Percentiles rank a stretch among this genome's conserved stretches.
Conservation (phyloP, 176 grass and related monocot genomes). For the Rhynchospora pubera region DNA sequence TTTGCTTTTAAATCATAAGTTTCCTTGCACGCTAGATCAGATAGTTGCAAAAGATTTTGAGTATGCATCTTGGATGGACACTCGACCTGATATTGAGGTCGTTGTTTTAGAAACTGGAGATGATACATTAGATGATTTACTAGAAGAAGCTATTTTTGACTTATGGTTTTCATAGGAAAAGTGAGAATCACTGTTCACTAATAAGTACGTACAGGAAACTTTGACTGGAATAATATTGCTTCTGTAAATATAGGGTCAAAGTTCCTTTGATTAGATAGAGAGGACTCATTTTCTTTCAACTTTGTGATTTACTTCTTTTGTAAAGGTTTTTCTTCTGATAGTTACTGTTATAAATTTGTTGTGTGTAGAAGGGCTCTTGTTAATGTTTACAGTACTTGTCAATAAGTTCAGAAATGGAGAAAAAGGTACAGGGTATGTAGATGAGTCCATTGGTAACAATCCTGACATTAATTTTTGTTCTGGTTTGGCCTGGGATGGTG, state of each 20-base stretch:
- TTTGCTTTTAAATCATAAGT: constrained; percentile 28
- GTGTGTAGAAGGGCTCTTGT: constrained; percentile 6
- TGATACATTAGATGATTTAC: constrained; percentile 54
- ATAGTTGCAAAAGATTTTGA: constrained; percentile 61
- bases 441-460: too few relatives aligned
- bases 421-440: too few relatives aligned
- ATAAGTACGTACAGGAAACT: constrained; percentile 17
- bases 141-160: constrained; percentile 66
- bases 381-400: neutral
- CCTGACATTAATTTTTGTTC: too few relatives aligned
- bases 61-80: constrained; percentile 48
- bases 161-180: constrained; percentile 46
- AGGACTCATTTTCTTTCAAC: neutral
- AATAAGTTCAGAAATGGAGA: neutral
- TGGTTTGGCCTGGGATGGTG: neutral
- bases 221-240: constrained; percentile 19
- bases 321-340: constrained; percentile 6
- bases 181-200: constrained; percentile 14
- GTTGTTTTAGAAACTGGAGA: constrained; percentile 47
- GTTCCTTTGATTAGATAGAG: constrained; percentile 16
- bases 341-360: constrained; percentile 11
- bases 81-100: constrained; percentile 27
- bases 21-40: constrained; percentile 40
- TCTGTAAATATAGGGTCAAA: constrained; percentile 16
- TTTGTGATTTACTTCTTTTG: constrained; percentile 1